Evolutionary conservation across 371 early-diverging fungal species (phyloP), one percentile per base, ranked within the genome.

Genomic region (Saksenaea vasiformis): DNA sequence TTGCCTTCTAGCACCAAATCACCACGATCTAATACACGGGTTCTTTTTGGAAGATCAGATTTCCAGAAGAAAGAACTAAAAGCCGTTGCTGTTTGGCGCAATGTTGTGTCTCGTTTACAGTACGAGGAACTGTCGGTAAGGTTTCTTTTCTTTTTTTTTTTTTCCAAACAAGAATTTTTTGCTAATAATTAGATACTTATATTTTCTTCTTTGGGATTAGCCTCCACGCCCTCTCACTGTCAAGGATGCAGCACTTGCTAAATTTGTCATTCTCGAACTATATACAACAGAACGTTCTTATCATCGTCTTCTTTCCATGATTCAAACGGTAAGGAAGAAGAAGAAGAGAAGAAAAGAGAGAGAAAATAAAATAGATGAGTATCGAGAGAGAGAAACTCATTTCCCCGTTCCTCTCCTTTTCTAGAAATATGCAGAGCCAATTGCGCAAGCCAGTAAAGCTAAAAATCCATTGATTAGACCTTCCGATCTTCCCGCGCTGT

Each of bases 381-480:
- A n/a, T n/a, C n/a, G n/a, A n/a, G n/a, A n/a, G n/a, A n/a, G n/a
- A n/a, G n/a, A n/a, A n/a, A n/a, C 26, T 55, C 17, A 54, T 56
- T 57, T 22, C n/a, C 56, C 22, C n/a, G 43, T 47, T 26, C 31
- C 60, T 47, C 10, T 22, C 2, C 22, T 35, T n/a, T 22, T 66
- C 68, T 75, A 65, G 69, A 24, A 76, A 79, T 54, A 79, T 76
- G 79, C 63, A 68, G 61, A 61, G 26, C 74, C 74, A 7, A 72
- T 79, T 74, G 43, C 71, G 51, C 54, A 53, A 44, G 77, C 77
- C 10, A 65, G 71, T 9, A 66, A 68, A 38, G n/a, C 60, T 26
- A 71, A 69, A 55, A n/a, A 68, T 39, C 54, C 79, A 9, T 55
- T 79, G 3, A 71, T 79, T 10, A 76, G 68, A 59, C 47, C 68